These are phyloP conservation scores for Claviceps fusiformis DNA, from an alignment of 2,329 filamentous ascomycete species.

Conservation along the genomic window DNA sequence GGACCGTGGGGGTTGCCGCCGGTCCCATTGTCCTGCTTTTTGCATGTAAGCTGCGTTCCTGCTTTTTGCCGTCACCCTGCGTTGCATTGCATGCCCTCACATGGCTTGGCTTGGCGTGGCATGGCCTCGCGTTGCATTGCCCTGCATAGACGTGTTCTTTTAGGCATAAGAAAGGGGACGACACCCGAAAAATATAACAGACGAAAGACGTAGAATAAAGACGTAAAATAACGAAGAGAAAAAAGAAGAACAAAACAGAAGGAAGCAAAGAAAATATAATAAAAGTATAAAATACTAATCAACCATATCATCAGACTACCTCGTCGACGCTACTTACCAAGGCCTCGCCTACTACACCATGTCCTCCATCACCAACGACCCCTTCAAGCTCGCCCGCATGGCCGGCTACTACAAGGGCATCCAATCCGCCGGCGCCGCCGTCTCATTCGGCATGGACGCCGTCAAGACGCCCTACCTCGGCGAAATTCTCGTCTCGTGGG, in stretches of 20 bases:
- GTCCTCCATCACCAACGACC: constrained; percentile 61
- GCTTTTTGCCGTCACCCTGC: neutral
- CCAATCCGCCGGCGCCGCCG: constrained; percentile 59
- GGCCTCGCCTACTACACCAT: constrained; percentile 61
- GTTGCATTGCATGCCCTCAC: neutral
- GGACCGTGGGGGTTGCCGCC: constrained; percentile 10
- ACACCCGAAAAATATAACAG: no score
- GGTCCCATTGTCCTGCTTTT: constrained; percentile 15
- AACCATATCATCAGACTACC: constrained; percentile 8
- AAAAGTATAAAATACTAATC: no score
- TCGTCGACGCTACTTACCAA: constrained; percentile 15
- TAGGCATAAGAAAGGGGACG: no score
- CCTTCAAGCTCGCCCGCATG: constrained; percentile 60
- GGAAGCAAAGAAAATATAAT: no score
- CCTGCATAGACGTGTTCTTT: no score
- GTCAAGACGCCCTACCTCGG: constrained; percentile 11
- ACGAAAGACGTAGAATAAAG: no score
- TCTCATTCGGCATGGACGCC: constrained; percentile 21
- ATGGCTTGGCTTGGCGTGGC: no score
- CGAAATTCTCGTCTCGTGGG: constrained; percentile 4
- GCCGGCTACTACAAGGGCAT: constrained; percentile 76
- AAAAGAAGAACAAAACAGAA: no score
- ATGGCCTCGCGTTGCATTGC: no score
- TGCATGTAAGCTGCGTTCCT: constrained; percentile 7
- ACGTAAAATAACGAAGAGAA: no score